phyloP scores from a whole-genome alignment of 805 yeast genomes.

The Tanozyma kutaoensis region DNA sequence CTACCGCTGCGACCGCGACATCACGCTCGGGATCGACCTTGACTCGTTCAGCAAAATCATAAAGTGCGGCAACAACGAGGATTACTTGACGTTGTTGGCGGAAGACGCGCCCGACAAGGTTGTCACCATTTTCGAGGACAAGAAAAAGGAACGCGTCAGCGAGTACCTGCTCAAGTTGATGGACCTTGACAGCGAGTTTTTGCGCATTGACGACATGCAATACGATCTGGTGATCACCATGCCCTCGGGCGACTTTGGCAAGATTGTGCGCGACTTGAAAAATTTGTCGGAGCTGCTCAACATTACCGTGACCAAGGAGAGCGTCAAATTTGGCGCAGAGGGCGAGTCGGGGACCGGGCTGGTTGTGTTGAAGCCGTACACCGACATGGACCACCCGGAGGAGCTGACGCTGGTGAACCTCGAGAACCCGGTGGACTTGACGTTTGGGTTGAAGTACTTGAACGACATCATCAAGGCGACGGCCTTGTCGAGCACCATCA shows the following conservation, averaged over 20 bases:
- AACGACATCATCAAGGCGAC: constrained; percentile 88
- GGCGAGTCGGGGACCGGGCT: constrained; percentile 89
- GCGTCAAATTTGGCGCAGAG: constrained; percentile 77
- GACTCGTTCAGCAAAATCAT: constrained; percentile 79
- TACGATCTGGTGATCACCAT: constrained; percentile 75
- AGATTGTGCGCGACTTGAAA: constrained; percentile 77
- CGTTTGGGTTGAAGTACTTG: constrained; percentile 86
- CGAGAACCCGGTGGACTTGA: constrained; percentile 75
- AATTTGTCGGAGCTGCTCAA: constrained; percentile 80
- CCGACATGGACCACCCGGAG: constrained; percentile 71
- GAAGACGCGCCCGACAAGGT: constrained; percentile 79
- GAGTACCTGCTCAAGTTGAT: constrained; percentile 85
- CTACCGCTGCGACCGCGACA: constrained; percentile 89
- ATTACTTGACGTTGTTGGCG: constrained; percentile 77
- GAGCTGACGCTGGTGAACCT: constrained; percentile 63
- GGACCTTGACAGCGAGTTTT: constrained; percentile 93
- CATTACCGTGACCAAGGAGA: constrained; percentile 80
- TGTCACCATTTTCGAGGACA: constrained; percentile 78
- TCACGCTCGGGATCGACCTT: constrained; percentile 85
- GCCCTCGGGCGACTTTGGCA: constrained; percentile 83
- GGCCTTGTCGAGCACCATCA: constrained; percentile 59
- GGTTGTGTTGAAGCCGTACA: constrained; percentile 72
- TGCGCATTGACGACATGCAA: constrained; percentile 88
- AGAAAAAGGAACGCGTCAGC: constrained; percentile 78
- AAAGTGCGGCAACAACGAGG: constrained; percentile 84